Conservation (phyloP, 2,329 filamentous ascomycete genomes). For the Monosporascus sp. region DNA sequence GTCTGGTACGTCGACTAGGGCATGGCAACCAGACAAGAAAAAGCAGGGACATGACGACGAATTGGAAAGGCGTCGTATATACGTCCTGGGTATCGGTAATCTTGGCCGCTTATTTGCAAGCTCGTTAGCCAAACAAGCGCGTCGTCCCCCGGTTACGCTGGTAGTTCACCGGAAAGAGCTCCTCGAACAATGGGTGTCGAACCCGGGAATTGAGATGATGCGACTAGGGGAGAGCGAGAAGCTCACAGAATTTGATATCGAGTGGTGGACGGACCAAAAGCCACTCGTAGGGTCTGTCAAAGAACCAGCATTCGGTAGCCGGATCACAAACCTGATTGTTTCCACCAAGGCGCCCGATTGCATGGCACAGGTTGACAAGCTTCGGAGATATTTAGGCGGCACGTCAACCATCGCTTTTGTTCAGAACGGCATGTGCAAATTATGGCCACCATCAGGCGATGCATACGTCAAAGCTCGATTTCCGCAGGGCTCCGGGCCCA, state of each 20-base stretch:
- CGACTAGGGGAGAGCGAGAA: slow-evolving; percentile 26
- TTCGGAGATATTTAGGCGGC: slow-evolving; percentile 57
- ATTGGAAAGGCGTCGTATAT: slow-evolving; percentile 46
- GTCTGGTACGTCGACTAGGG: neutral
- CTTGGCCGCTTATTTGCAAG: slow-evolving; percentile 75
- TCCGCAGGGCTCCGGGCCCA: slow-evolving; percentile 41
- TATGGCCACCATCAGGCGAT: slow-evolving; percentile 48
- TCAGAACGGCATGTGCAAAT: slow-evolving; percentile 79
- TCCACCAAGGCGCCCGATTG: slow-evolving; percentile 69
- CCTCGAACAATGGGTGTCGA: slow-evolving; percentile 39
- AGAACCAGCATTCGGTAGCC: slow-evolving; percentile 33
- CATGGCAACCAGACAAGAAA: neutral
- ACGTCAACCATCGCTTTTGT: slow-evolving; percentile 73
- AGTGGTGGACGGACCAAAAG: slow-evolving; percentile 47
- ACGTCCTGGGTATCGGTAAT: slow-evolving; percentile 77
- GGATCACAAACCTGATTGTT: slow-evolving; percentile 69
- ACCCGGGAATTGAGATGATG: slow-evolving; percentile 40
- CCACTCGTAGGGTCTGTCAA: slow-evolving; percentile 30
- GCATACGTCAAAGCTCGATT: slow-evolving; percentile 39
- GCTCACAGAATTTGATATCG: slow-evolving; percentile 40
- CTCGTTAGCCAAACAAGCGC: slow-evolving; percentile 53
- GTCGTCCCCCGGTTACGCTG: slow-evolving; percentile 69
- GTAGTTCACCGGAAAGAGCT: slow-evolving; percentile 62
- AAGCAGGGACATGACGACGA: neutral
- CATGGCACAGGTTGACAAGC: slow-evolving; percentile 50